phyloP scores from a whole-genome alignment of 2,329 filamentous ascomycete species.

The Pestalotiopsis sp. region DNA sequence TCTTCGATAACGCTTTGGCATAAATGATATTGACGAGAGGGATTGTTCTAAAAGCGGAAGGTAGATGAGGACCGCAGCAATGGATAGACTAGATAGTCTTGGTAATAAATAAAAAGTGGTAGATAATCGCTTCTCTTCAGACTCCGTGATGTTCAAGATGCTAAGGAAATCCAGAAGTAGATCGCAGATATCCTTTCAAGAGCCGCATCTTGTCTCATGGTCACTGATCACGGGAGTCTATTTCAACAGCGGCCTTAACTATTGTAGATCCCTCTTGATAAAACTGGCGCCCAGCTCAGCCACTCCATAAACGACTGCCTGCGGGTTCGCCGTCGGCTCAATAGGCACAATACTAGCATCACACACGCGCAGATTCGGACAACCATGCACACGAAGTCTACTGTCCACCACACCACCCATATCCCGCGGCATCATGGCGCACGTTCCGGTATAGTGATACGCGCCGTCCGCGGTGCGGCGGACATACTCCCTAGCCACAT shows the following conservation, averaged over 20 bases:
- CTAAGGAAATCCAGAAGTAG: too few relatives aligned
- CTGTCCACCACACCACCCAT: constrained; percentile 1
- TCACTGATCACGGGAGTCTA: too few relatives aligned
- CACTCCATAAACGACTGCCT: neutral
- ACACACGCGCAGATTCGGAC: neutral
- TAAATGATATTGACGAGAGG: too few relatives aligned
- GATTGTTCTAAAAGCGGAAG: too few relatives aligned
- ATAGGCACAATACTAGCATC: neutral
- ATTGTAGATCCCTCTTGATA: neutral
- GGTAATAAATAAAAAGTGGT: too few relatives aligned
- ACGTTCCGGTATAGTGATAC: neutral
- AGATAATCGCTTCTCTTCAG: too few relatives aligned
- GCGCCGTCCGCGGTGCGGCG: neutral
- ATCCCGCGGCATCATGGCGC: constrained; percentile 1
- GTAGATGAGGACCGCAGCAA: too few relatives aligned
- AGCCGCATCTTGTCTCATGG: too few relatives aligned
- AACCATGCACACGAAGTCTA: neutral
- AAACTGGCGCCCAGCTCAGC: neutral
- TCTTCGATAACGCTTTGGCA: too few relatives aligned
- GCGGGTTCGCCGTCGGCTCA: neutral
- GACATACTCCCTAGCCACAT: neutral
- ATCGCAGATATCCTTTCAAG: too few relatives aligned
- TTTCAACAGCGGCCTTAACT: neutral
- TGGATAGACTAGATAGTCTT: too few relatives aligned
- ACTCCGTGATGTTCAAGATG: too few relatives aligned